Conservation (phyloP, 768 basidiomycete species). For the Leccinum ochraceum region DNA sequence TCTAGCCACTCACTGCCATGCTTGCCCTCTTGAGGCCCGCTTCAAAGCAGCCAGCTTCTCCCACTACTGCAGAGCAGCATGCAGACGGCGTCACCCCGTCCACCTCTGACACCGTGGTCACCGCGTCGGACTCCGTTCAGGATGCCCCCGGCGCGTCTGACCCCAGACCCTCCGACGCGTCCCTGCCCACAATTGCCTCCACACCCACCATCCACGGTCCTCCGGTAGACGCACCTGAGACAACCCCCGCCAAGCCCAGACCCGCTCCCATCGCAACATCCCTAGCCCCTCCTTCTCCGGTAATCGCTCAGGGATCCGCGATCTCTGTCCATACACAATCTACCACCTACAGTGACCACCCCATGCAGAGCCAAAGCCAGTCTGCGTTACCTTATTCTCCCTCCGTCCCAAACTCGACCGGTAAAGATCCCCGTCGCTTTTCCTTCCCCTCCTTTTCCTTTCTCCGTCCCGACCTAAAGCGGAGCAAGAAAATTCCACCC, state of each 20-base stretch:
- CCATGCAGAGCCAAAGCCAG: constrained; percentile 30
- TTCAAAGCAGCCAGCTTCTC: constrained; percentile 13
- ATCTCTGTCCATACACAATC: constrained; percentile 19
- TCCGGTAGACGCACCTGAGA: constrained; percentile 1
- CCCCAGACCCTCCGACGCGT: constrained; percentile 20
- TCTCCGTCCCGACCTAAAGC: constrained; percentile 37
- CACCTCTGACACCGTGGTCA: constrained; percentile 6
- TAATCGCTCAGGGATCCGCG: constrained; percentile 4
- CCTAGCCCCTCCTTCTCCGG: constrained; percentile 21
- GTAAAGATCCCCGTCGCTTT: constrained; percentile 42
- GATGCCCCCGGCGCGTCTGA: constrained; percentile 1
- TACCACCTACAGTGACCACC: constrained; percentile 16
- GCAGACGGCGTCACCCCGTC: background rate
- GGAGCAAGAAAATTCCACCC: constrained; percentile 19
- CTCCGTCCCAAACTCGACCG: constrained; percentile 4
- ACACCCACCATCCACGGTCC: constrained; percentile 25
- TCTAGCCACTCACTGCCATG: constrained; percentile 13
- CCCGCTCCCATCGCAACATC: constrained; percentile 14
- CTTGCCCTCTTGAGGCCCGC: constrained; percentile 28
- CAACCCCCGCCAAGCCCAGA: constrained; percentile 1
- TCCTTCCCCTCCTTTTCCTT: constrained; percentile 50
- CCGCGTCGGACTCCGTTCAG: constrained; percentile 1
- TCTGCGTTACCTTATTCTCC: constrained; percentile 28
- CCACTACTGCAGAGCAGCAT: background rate
- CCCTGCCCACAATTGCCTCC: constrained; percentile 26